Base-by-base conservation (phyloP, 1,284 basidiomycete species). In the Melampsora larici-populina region DNA sequence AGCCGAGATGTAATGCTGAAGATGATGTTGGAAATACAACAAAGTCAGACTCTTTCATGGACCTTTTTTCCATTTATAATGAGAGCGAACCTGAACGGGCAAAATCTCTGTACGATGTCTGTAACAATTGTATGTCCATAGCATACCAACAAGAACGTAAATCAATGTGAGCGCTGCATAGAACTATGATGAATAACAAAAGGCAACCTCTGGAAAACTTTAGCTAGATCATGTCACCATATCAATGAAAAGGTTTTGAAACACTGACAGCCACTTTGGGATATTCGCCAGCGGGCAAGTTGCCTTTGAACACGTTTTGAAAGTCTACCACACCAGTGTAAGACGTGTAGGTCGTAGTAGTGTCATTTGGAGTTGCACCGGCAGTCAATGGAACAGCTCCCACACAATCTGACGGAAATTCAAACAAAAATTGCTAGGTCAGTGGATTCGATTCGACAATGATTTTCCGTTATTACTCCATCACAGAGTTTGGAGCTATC, bases 281-380 rank as follows among this genome's bases (percentile, higher is more conserved):
- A 83, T 97, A 97, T 84, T 99, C 96, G 1, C 92, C 89, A 3
- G 95, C 94, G 3, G 96, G 89, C 24, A 99, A 87, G 83, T 92
- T 89, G 49, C 96, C 96, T 51, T 91, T 86, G 83, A 98, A 98
- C 2, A 87, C 89, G 84, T 97, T 98, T 81, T 88, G 88, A 87
- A 98, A 99, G 64, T 91, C 86, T 62, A 98, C 91, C 36, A 87
- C 85, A 36, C 94, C 96, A 9, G 87, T 86, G 85, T 95, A 99
- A 26, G 87, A 86, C n/a, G 93, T 90, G 82, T 95, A 93, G 62
- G 86, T 88, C 33, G 88, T 18, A 49, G 58, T 77, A 29, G 51
- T 31, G n/a, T 40, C n/a, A 31, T 63, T 55, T 48, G 64, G 48
- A 26, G 66, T 58, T 24, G 21, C 55, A 51, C 63, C 79, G 29